phyloP scores from a whole-genome alignment of 768 basidiomycete genomes.

The Mycena epipterygia region DNA sequence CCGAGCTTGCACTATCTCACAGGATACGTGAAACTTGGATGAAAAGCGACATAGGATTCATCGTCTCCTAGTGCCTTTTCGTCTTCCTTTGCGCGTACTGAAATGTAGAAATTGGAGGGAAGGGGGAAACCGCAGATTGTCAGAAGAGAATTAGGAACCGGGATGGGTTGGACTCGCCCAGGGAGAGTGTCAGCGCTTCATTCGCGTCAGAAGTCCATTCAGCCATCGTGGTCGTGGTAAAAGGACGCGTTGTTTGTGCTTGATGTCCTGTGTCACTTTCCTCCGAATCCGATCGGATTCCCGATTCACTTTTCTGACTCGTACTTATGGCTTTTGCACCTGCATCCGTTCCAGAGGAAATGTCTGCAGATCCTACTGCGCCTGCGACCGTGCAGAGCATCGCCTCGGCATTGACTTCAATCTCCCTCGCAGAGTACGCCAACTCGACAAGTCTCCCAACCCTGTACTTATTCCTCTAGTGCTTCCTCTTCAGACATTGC shows the following conservation, averaged over 20 bases:
- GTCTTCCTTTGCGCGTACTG: conserved; percentile 82
- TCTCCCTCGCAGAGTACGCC: conserved; percentile 49
- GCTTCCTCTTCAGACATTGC: conserved; percentile 31
- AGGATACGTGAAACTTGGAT: conserved; percentile 95
- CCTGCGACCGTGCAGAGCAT: conserved; percentile 44
- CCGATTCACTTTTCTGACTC: background rate
- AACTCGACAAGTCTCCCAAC: background rate
- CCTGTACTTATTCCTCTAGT: conserved; percentile 21
- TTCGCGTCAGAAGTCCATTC: conserved; percentile 89
- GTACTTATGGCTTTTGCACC: conserved; percentile 10
- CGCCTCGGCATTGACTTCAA: conserved; percentile 40
- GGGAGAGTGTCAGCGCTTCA: conserved; percentile 78
- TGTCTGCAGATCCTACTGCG: conserved; percentile 43
- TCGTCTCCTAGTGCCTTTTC: conserved; percentile 66
- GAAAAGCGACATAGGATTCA: conserved; percentile 77
- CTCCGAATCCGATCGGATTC: conserved; percentile 3
- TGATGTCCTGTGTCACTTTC: background rate
- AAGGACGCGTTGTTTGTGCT: conserved; percentile 29
- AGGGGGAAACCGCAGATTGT: conserved; percentile 8
- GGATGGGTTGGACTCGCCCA: conserved; percentile 64
- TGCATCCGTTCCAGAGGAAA: conserved; percentile 38
- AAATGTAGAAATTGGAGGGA: too few relatives aligned
- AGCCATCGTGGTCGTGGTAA: conserved; percentile 49
- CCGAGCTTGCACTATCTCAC: conserved; percentile 56
- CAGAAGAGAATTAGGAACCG: background rate